phyloP scores from a whole-genome alignment of 176 grass and related monocot species.

The Hsuehochloa calcarea region DNA sequence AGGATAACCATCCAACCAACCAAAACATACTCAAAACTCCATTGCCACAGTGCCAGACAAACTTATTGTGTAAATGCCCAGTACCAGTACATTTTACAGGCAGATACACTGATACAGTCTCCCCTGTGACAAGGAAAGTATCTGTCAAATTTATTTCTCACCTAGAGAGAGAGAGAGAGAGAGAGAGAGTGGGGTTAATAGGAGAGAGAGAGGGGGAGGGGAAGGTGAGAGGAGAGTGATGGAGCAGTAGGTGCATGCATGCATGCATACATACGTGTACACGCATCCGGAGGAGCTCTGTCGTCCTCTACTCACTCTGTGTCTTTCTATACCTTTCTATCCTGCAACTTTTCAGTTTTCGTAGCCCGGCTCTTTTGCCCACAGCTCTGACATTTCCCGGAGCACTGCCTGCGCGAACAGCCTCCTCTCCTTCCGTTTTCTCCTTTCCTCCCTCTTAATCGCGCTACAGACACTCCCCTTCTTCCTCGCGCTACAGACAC shows the following conservation, averaged over 20 bases:
- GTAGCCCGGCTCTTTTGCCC: not conserved
- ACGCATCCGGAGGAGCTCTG: not conserved
- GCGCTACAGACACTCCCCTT: not conserved
- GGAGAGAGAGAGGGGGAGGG: not conserved
- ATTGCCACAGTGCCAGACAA: not conserved
- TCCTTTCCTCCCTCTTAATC: not conserved
- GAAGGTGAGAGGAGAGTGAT: not conserved
- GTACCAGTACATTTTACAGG: not conserved
- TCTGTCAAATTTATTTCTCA: conserved; percentile 9
- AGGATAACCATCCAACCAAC: not conserved
- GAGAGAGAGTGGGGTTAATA: conserved; percentile 20
- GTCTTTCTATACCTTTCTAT: not conserved
- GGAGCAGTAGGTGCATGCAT: not conserved
- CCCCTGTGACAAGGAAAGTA: not conserved
- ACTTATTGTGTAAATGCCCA: not conserved
- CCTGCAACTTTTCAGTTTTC: not conserved
- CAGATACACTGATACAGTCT: not conserved
- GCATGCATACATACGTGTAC: not conserved
- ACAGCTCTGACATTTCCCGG: not conserved
- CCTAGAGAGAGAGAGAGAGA: not conserved
- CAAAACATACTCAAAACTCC: not conserved
- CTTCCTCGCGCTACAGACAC: not conserved
- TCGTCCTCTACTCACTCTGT: not conserved
- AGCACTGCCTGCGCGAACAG: not conserved
- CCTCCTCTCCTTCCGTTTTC: not conserved